Evolutionary conservation across 2,329 filamentous ascomycete species (phyloP).

Genomic region (Aspergillus sojae): DNA sequence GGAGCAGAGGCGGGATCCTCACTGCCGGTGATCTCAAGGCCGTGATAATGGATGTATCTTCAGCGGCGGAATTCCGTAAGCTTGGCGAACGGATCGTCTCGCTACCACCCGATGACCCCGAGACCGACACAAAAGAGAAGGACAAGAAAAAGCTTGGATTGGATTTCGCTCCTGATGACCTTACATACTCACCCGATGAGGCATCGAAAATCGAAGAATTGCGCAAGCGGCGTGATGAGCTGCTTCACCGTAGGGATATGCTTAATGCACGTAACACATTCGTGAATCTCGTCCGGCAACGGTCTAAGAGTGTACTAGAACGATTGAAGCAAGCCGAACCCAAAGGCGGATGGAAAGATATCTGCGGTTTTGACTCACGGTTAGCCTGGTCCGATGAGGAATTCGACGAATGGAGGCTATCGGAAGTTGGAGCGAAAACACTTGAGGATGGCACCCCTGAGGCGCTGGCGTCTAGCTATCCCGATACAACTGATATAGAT

Average conservation of each 20-base stretch:
- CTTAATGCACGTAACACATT: constrained; percentile 47
- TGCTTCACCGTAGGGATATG: constrained; percentile 42
- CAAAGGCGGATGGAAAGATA: constrained; percentile 50
- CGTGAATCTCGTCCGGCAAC: constrained; percentile 44
- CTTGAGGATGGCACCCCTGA: constrained; percentile 43
- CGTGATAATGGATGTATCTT: constrained; percentile 38
- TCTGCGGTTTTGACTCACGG: constrained; percentile 52
- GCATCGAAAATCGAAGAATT: constrained; percentile 42
- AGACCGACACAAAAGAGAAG: constrained; percentile 17
- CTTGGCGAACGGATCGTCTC: constrained; percentile 44
- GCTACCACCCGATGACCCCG: constrained; percentile 30
- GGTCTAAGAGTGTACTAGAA: constrained; percentile 47
- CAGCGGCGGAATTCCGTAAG: constrained; percentile 44
- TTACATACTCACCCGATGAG: constrained; percentile 43
- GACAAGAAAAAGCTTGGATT: constrained; percentile 32
- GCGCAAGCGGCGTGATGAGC: constrained; percentile 35
- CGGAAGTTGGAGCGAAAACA: constrained; percentile 39
- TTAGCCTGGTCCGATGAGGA: constrained; percentile 53
- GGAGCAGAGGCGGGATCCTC: constrained; percentile 47
- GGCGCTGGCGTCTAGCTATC: constrained; percentile 31
- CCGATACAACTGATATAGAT: constrained; percentile 29
- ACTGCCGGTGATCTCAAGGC: constrained; percentile 47
- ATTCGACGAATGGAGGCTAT: constrained; percentile 50
- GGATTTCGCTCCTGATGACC: constrained; percentile 30
- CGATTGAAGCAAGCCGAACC: constrained; percentile 48